Evolutionary conservation across 208 protist species (phyloP).

Genomic region (Wallacemonas rigidus): DNA sequence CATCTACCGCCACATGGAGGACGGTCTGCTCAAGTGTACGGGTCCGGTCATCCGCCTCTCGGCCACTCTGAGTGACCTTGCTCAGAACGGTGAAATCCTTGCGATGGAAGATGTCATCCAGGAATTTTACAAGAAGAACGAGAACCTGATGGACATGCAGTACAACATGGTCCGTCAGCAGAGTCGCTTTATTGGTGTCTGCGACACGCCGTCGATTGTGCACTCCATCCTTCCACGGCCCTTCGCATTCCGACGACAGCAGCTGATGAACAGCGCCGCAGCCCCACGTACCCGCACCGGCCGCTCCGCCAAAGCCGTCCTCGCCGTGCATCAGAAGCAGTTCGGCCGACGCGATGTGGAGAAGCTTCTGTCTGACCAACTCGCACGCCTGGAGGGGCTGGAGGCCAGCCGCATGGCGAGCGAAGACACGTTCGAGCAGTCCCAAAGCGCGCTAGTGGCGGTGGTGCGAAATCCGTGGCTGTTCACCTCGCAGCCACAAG

Average conservation of each 20-base stretch:
- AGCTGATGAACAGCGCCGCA: slow-evolving; percentile 30
- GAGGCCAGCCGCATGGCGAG: slow-evolving; percentile 64
- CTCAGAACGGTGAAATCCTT: slow-evolving; percentile 71
- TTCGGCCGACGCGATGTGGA: slow-evolving; percentile 57
- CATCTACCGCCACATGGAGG: slow-evolving; percentile 59
- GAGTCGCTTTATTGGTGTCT: slow-evolving; percentile 44
- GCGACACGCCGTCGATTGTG: slow-evolving; percentile 56
- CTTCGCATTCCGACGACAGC: slow-evolving; percentile 71
- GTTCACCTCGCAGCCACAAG: slow-evolving; percentile 34
- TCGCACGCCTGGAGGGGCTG: slow-evolving; percentile 45
- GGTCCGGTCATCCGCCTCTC: slow-evolving; percentile 67
- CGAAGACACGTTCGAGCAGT: slow-evolving; percentile 52
- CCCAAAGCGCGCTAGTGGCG: not conserved
- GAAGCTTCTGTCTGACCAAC: slow-evolving; percentile 62
- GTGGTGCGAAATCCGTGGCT: slow-evolving; percentile 63
- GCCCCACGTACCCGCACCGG: slow-evolving; percentile 18
- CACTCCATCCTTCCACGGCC: slow-evolving; percentile 75
- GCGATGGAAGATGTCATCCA: slow-evolving; percentile 74
- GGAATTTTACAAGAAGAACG: slow-evolving; percentile 64
- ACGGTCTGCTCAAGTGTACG: slow-evolving; percentile 69
- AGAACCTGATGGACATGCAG: slow-evolving; percentile 69
- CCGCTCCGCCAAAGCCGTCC: slow-evolving; percentile 42
- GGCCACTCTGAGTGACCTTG: slow-evolving; percentile 69
- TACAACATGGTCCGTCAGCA: slow-evolving; percentile 81
- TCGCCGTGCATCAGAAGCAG: slow-evolving; percentile 36